A percentile compares a stretch with the other conserved stretches of the same genome.
These are phyloP conservation scores for Colletotrichum incanum DNA, from an alignment of 2,329 filamentous ascomycete species.

Conservation along the genomic window DNA sequence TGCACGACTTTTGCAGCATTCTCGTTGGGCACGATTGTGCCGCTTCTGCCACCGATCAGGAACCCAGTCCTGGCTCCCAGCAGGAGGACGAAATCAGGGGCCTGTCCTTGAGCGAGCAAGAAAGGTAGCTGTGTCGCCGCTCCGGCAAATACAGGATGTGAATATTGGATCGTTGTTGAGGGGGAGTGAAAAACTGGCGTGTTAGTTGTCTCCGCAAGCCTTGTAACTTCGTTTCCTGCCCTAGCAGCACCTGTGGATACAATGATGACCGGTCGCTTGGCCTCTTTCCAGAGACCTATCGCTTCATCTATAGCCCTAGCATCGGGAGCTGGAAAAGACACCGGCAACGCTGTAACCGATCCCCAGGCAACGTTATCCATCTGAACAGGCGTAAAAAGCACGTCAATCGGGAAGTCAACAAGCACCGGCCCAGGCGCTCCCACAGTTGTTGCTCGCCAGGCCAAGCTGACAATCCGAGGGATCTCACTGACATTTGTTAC, in stretches of 20 bases:
- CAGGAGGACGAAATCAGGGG: conserved; percentile 28
- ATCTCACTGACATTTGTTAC: conserved; percentile 19
- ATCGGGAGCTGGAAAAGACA: conserved; percentile 2
- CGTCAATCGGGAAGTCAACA: conserved; percentile 27
- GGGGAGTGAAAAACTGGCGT: conserved; percentile 29
- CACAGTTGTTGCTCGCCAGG: conserved; percentile 26
- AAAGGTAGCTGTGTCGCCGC: conserved; percentile 17
- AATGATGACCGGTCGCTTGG: conserved; percentile 16
- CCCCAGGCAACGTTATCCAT: conserved; percentile 12
- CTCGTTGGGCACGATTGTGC: conserved; percentile 22
- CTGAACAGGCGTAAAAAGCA: conserved; percentile 21
- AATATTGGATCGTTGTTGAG: conserved; percentile 9
- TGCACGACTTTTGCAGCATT: conserved; percentile 21
- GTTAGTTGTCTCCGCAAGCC: conserved; percentile 15
- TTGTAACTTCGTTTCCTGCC: not conserved
- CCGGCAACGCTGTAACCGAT: conserved; percentile 8
- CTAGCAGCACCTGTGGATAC: conserved; percentile 29
- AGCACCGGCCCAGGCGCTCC: conserved; percentile 29
- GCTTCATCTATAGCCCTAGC: not conserved
- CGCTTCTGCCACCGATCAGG: conserved; percentile 21
- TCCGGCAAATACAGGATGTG: conserved; percentile 15
- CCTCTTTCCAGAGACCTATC: not conserved
- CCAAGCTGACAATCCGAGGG: conserved; percentile 26
- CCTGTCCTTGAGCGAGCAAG: conserved; percentile 10
- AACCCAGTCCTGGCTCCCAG: conserved; percentile 27